Base-by-base conservation (phyloP, 169 alveolate genomes). In the Eimeria brunetti region DNA sequence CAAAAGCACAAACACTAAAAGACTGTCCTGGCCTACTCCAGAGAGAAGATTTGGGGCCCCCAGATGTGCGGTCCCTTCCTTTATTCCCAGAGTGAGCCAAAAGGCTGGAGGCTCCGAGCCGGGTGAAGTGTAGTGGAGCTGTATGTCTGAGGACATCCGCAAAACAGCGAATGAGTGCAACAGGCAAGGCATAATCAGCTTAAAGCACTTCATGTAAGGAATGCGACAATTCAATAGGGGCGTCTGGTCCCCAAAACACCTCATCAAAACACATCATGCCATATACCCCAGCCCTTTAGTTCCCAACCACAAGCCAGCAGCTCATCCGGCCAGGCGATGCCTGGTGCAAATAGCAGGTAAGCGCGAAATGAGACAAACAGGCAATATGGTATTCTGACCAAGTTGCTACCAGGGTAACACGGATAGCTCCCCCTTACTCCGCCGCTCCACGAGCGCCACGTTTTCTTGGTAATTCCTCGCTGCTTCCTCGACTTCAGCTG, bases 91-190 rank as follows among this genome's bases (percentile, higher is more conserved):
- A 33, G 92, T 33, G 20, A 7, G 44, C 92, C 92, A 85, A 16
- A 85, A 85, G 64, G 46, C 92, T 58, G 92, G 49, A 60, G 92
- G 92, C 46, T 85, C 92, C 49, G 38, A 41, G 81, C 92, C 92
- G 46, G 92, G 67, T 20, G 92, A 27, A 44, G 60, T 62, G 92
- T 38, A 60, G n/a, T 85, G 81, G n/a, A 85, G 92, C 7, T 46
- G 67, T n/a, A 85, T 51, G 81, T 38, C 92, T 85, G 62, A 33
- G 62, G 46, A 38, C 60, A n/a, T 53, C 18, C 76, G 5, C 58
- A 84, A 27, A 38, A 78, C 20, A 75, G 9, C 41, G n/a, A 24
- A 14, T 24, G 41, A 60, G 20, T 33, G 22, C 76, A 67, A n/a
- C 44, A n/a, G n/a, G 49, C 51, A 69, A 36, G n/a, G 16, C n/a